Evolutionary conservation across 768 basidiomycete genomes (phyloP).

Genomic region (Steccherinum ochraceum): DNA sequence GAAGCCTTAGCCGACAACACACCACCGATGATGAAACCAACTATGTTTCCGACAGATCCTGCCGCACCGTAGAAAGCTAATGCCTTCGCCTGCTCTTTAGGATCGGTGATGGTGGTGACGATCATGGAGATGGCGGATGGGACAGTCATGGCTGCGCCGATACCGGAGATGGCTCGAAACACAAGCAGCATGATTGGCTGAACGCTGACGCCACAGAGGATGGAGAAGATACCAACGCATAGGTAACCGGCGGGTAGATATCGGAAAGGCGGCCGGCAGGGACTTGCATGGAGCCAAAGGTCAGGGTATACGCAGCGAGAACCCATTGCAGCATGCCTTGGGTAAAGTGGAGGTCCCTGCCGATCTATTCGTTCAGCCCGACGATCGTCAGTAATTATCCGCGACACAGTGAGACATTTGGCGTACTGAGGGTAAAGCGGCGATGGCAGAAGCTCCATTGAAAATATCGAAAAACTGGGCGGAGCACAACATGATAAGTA

Average conservation of each 20-base stretch:
- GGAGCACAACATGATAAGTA: neutral
- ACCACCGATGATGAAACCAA: neutral
- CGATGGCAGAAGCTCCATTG: neutral
- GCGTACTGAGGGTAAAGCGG: too few relatives aligned
- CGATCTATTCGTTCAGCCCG: neutral
- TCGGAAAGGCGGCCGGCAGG: neutral
- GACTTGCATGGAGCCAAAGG: neutral
- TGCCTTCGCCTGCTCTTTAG: neutral
- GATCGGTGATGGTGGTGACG: neutral
- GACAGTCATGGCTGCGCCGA: slow-evolving; percentile 1
- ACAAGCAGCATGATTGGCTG: neutral
- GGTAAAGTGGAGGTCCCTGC: too few relatives aligned
- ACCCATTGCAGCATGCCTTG: too few relatives aligned
- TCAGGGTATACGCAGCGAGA: neutral
- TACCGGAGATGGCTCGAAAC: neutral
- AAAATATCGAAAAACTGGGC: slow-evolving; percentile 1
- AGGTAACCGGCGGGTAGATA: neutral
- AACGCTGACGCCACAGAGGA: neutral
- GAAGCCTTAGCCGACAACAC: neutral
- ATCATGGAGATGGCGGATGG: neutral
- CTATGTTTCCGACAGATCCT: too few relatives aligned
- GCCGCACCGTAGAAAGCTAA: too few relatives aligned
- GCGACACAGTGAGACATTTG: too few relatives aligned
- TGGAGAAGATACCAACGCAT: neutral
- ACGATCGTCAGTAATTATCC: neutral